Conservation (phyloP, 1,139 yeast species). For the Geotrichum phurueaensis region DNA sequence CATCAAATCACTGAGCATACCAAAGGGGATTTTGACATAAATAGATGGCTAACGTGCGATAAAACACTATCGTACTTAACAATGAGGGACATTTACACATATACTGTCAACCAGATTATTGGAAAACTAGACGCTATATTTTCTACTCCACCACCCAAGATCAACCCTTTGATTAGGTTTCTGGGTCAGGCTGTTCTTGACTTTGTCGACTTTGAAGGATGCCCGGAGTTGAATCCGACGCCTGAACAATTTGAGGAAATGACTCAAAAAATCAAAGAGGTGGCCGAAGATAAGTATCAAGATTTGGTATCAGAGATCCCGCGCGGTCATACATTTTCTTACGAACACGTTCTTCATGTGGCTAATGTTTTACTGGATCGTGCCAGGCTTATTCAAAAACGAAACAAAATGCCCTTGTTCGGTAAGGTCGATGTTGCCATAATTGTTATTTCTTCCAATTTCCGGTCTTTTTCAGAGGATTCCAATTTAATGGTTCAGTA, state of each 20-base stretch:
- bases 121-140: conserved; percentile 45
- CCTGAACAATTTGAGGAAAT: conserved; percentile 50
- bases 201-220: conserved; percentile 42
- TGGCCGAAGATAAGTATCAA: conserved; percentile 57
- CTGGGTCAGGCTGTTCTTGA: conserved; percentile 49
- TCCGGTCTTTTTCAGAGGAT: conserved; percentile 60
- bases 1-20: conserved; percentile 36
- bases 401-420: conserved; percentile 56
- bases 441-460: conserved; percentile 51
- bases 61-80: conserved; percentile 49
- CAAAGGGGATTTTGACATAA: conserved; percentile 37
- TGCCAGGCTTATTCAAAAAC: conserved; percentile 50
- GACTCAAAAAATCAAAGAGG: conserved; percentile 44
- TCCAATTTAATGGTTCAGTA: conserved; percentile 55
- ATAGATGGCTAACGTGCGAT: conserved; percentile 48
- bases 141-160: conserved; percentile 52
- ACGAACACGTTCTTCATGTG: conserved; percentile 54
- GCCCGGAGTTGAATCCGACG: conserved; percentile 40
- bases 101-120: conserved; percentile 45
- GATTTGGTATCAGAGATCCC: conserved; percentile 55
- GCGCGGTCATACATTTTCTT: conserved; percentile 53
- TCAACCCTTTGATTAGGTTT: conserved; percentile 50
- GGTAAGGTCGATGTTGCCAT: conserved; percentile 53
- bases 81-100: conserved; percentile 45
- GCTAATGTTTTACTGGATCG: conserved; percentile 51